Evolutionary conservation across 2,329 filamentous ascomycete genomes (phyloP).

Genomic region (Aspergillus uvarum): DNA sequence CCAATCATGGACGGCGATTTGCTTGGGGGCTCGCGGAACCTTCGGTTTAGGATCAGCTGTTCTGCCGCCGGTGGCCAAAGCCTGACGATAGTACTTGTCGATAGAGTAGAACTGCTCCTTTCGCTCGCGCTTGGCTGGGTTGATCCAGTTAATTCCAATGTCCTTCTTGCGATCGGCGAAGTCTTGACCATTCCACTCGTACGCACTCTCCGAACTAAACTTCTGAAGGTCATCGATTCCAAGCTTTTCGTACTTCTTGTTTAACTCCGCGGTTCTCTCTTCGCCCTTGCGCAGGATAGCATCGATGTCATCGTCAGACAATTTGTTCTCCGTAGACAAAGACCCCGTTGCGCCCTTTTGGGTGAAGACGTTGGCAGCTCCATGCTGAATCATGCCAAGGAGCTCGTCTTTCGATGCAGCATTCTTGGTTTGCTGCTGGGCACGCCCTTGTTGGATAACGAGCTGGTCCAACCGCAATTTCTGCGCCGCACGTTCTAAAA

Average conservation of each 20-base stretch:
- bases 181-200: slow-evolving; percentile 98
- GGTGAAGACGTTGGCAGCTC: slow-evolving; percentile 90
- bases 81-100: slow-evolving; percentile 96
- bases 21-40: slow-evolving; percentile 91
- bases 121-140: slow-evolving; percentile 94
- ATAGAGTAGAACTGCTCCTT: slow-evolving; percentile 98
- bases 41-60: slow-evolving; percentile 87
- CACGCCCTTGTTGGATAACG: slow-evolving; percentile 95
- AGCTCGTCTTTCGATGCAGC: slow-evolving; percentile 95
- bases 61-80: slow-evolving; percentile 76
- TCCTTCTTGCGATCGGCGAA: slow-evolving; percentile 92
- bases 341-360: slow-evolving; percentile 65
- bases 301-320: slow-evolving; percentile 90
- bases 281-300: slow-evolving; percentile 82
- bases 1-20: slow-evolving; percentile 89
- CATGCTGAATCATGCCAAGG: slow-evolving; percentile 97
- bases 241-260: slow-evolving; percentile 92
- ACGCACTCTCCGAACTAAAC: slow-evolving; percentile 94
- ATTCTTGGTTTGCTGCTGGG: slow-evolving; percentile 85
- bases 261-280: slow-evolving; percentile 83
- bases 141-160: slow-evolving; percentile 93
- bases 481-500: slow-evolving; percentile 91
- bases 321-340: slow-evolving; percentile 59
- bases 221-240: slow-evolving; percentile 97
- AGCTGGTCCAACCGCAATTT: slow-evolving; percentile 95